Evolutionary conservation across 2,329 filamentous ascomycete species (phyloP), one percentile per base, ranked within the genome.

Genomic region (Penicillium hordei): DNA sequence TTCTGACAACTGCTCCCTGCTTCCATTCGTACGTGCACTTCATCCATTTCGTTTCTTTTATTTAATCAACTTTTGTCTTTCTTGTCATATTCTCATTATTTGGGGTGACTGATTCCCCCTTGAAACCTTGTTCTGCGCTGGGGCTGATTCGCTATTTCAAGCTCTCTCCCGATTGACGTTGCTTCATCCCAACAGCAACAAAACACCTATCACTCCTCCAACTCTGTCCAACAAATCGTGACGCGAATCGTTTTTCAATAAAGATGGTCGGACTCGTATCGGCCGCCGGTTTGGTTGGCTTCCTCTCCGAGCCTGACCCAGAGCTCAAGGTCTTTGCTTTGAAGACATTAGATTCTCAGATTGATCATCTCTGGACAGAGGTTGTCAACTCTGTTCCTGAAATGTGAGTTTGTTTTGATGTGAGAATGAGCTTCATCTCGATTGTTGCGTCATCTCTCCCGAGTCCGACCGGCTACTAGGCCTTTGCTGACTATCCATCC

Each of bases 291-390:
- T 87, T 99, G 59, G 86, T 99, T 74, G 93, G 92, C 80, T 97
- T 97, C 77, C 86, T 99, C 62, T 89, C 91, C 66, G 94, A 99
- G 75, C 92, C 95, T 69, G 94, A 97, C 78, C 86, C 90, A 57
- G 91, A 96, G 78, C 87, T 99, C 77, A 93, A 92, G 82, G 87
- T 93, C 68, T 99, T 97, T 75, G 94, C 94, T 65, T 83, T 99
- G 66, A 90, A 96, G 80, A 93, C 91, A 66, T 86, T 99, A 71
- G 96, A 99, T 78, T 90, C 94, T 69, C 90, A 97, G 73, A 96
- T 99, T 70, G 93, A 97, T 76, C 89, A 93, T 63, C 86, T 99
- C 67, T 99, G 94, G 94, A 95, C 93, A 61, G 94, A 99, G 78
- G 93, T 99, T 63, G 93, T 94, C 52, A 91, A 89, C 57, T 89